Evolutionary conservation across 2,329 filamentous ascomycete species (phyloP).

Genomic region (Colletotrichum sp.): DNA sequence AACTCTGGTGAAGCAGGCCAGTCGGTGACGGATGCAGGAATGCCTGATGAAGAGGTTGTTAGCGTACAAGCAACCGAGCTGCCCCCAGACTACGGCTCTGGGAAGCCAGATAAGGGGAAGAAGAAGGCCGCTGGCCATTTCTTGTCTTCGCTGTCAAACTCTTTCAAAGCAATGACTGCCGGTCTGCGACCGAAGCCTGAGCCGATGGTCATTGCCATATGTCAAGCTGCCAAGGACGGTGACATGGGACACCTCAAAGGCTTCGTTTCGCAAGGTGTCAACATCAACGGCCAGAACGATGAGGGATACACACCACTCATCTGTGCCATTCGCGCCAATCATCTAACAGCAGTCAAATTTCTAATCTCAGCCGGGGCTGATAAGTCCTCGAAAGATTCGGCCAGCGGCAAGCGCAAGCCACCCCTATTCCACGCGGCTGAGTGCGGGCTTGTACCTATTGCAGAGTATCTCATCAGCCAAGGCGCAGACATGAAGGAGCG

Average conservation of each 20-base stretch:
- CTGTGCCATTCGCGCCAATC: slow-evolving; percentile 36
- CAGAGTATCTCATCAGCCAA: slow-evolving; percentile 16
- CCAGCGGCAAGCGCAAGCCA: slow-evolving; percentile 22
- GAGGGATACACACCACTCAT: slow-evolving; percentile 37
- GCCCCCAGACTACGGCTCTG: neutral
- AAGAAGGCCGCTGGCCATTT: slow-evolving; percentile 13
- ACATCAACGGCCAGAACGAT: slow-evolving; percentile 40
- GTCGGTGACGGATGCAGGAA: neutral
- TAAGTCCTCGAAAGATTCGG: slow-evolving; percentile 19
- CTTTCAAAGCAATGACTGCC: slow-evolving; percentile 39
- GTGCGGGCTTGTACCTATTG: slow-evolving; percentile 6
- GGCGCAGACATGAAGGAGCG: slow-evolving; percentile 22
- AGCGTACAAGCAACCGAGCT: neutral
- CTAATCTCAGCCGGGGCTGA: slow-evolving; percentile 37
- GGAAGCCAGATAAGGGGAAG: slow-evolving; percentile 9
- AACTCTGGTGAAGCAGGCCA: neutral
- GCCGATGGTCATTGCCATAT: slow-evolving; percentile 40
- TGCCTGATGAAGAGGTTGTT: neutral
- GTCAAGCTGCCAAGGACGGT: slow-evolving; percentile 35
- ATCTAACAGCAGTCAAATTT: slow-evolving; percentile 33
- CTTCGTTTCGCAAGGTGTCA: slow-evolving; percentile 37
- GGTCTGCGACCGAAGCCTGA: slow-evolving; percentile 37
- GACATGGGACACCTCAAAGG: slow-evolving; percentile 37
- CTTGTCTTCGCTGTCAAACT: slow-evolving; percentile 34
- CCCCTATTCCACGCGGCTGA: slow-evolving; percentile 27